A percentile compares a stretch with the other conserved stretches of the same genome.
Evolutionary conservation across 1,139 yeast species (phyloP).

Genomic region (Blastobotrys petasosporus): DNA sequence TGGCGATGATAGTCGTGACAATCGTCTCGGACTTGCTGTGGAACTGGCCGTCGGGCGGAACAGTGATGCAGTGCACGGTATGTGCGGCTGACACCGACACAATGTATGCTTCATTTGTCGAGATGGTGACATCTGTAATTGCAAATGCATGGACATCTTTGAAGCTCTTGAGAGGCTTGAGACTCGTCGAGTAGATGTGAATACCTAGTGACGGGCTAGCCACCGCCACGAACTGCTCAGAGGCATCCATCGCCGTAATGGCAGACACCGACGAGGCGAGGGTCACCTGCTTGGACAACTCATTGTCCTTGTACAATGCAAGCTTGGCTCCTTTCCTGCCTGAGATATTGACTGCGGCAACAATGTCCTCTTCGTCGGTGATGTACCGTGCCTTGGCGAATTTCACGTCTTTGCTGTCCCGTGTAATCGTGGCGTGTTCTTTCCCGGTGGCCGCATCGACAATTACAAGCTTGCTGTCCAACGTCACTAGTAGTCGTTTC

Average conservation of each 20-base stretch:
- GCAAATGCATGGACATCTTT: conserved; percentile 72
- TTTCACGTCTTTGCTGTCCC: conserved; percentile 17
- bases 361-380: conserved; percentile 42
- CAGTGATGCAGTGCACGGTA: conserved; percentile 54
- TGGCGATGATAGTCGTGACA: conserved; percentile 43
- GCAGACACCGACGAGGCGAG: conserved; percentile 44
- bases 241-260: conserved; percentile 62
- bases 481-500: conserved; percentile 20
- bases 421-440: conserved; percentile 16
- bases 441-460: conserved; percentile 23
- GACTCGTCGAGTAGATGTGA: conserved; percentile 47
- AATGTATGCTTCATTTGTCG: conserved; percentile 60
- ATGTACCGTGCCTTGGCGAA: conserved; percentile 59
- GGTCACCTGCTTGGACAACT: conserved; percentile 6
- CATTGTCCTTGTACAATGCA: conserved; percentile 28
- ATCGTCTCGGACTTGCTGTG: conserved; percentile 41
- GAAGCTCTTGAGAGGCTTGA: conserved; percentile 46
- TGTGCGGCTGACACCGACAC: conserved; percentile 83
- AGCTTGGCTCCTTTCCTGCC: conserved; percentile 29
- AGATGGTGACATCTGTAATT: conserved; percentile 66
- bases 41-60: conserved; percentile 48
- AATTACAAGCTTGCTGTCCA: conserved; percentile 20
- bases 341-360: conserved; percentile 48
- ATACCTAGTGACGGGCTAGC: conserved; percentile 76
- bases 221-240: conserved; percentile 52